Evolutionary conservation across 345 rosid genomes (phyloP).

Genomic region (Salix arbutifolia): DNA sequence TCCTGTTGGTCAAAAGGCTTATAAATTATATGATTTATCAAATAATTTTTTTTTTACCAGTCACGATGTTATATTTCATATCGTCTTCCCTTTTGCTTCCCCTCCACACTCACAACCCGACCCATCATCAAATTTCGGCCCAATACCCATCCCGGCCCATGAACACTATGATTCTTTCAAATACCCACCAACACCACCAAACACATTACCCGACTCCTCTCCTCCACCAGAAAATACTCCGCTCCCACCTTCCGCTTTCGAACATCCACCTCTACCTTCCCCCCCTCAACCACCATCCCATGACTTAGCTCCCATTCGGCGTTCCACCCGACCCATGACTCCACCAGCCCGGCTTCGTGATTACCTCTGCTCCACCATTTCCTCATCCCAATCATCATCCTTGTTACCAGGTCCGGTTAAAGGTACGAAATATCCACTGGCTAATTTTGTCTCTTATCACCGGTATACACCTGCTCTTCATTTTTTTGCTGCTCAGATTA

Average conservation of each 20-base stretch:
- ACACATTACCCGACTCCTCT: not conserved
- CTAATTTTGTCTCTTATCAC: conserved; percentile 8
- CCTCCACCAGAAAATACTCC: no score
- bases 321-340: not conserved
- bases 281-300: not conserved
- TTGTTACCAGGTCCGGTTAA: not conserved
- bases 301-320: not conserved
- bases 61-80: not conserved
- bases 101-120: no score
- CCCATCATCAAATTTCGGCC: not conserved
- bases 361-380: not conserved
- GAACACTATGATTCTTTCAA: not conserved
- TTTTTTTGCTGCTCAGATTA: not conserved
- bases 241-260: no score
- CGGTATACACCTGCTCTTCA: not conserved
- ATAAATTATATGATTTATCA: no score
- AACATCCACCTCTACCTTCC: no score
- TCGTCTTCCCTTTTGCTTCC: not conserved
- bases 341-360: not conserved
- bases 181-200: no score
- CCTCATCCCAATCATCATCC: not conserved
- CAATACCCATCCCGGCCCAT: not conserved
- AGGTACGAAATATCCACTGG: not conserved
- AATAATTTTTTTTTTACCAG: not conserved
- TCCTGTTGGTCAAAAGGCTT: no score